A percentile compares a stretch with the other conserved stretches of the same genome.
phyloP scores from a whole-genome alignment of 768 basidiomycete genomes.

The Phaeolepiota aurea region DNA sequence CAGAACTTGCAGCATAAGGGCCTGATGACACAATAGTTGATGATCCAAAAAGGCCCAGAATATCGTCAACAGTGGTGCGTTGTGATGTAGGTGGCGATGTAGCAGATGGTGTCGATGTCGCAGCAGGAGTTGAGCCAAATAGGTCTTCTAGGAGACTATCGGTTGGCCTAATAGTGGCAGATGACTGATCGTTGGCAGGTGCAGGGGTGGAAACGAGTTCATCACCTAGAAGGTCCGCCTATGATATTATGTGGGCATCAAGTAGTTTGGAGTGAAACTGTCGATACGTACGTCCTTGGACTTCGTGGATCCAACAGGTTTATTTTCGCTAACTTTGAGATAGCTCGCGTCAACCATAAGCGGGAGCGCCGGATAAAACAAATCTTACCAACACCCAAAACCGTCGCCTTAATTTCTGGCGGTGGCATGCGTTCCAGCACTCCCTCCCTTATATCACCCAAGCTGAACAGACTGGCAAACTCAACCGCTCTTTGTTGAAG shows the following conservation, averaged over 20 bases:
- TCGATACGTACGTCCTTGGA: conserved; percentile 54
- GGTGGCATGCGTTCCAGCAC: conserved; percentile 99
- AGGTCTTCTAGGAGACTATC: conserved; percentile 91
- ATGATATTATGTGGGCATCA: conserved; percentile 8
- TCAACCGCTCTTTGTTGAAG: conserved; percentile 95
- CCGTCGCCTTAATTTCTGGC: conserved; percentile 94
- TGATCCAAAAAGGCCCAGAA: conserved; percentile 79
- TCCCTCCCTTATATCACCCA: conserved; percentile 70
- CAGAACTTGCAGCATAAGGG: conserved; percentile 14
- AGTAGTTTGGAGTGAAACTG: conserved; percentile 1
- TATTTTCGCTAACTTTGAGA: conserved; percentile 81
- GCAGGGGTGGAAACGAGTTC: conserved; percentile 43
- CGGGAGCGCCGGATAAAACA: neutral
- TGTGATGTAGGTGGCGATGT: conserved; percentile 37
- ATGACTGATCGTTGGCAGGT: conserved; percentile 29
- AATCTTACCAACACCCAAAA: conserved; percentile 79
- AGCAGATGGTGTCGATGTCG: conserved; percentile 22
- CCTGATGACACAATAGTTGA: conserved; percentile 27
- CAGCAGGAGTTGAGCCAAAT: conserved; percentile 55
- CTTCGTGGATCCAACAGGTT: conserved; percentile 88
- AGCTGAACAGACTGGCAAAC: conserved; percentile 76
- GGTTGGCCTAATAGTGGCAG: conserved; percentile 45
- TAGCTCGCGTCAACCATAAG: conserved; percentile 1
- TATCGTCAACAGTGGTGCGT: conserved; percentile 73
- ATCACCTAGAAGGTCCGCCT: conserved; percentile 78